Evolutionary conservation across 805 yeast species (phyloP).

Genomic region (Candida maltosa): DNA sequence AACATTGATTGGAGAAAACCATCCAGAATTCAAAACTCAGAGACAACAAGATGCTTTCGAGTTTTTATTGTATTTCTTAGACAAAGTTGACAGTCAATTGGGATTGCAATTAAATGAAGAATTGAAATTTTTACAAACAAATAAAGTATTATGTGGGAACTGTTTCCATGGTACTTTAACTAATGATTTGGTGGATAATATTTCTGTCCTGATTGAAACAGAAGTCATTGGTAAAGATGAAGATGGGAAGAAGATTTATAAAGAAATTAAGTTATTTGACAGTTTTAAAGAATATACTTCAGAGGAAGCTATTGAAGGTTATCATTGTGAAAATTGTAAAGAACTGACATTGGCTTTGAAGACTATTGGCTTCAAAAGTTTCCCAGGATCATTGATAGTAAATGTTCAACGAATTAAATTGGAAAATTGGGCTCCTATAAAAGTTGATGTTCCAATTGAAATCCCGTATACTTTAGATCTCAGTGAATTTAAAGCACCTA

Average conservation of each 20-base stretch:
- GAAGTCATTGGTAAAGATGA: slow-evolving; percentile 36
- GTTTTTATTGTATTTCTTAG: slow-evolving; percentile 67
- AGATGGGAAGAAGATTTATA: slow-evolving; percentile 43
- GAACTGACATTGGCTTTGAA: slow-evolving; percentile 33
- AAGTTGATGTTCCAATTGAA: slow-evolving; percentile 69
- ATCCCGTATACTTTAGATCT: slow-evolving; percentile 49
- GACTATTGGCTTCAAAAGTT: slow-evolving; percentile 50
- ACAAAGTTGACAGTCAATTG: slow-evolving; percentile 53
- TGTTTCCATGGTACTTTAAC: slow-evolving; percentile 63
- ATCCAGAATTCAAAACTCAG: slow-evolving; percentile 80
- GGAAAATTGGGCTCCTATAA: slow-evolving; percentile 87
- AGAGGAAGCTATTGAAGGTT: slow-evolving; percentile 57
- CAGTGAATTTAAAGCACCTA: slow-evolving; percentile 36
- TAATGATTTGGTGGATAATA: slow-evolving; percentile 54
- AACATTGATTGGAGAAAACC: slow-evolving; percentile 68
- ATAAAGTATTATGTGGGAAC: slow-evolving; percentile 53
- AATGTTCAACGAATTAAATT: slow-evolving; percentile 79
- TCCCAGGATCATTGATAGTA: slow-evolving; percentile 68
- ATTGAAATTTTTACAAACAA: slow-evolving; percentile 64
- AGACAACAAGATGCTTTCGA: slow-evolving; percentile 96
- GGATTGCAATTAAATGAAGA: slow-evolving; percentile 46
- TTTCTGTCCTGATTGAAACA: slow-evolving; percentile 58
- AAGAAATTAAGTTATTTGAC: slow-evolving; percentile 46
- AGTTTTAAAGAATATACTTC: slow-evolving; percentile 45
- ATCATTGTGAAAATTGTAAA: slow-evolving; percentile 57